Evolutionary conservation across 257 asterid genomes (phyloP).

Genomic region (Henckelia pumila): DNA sequence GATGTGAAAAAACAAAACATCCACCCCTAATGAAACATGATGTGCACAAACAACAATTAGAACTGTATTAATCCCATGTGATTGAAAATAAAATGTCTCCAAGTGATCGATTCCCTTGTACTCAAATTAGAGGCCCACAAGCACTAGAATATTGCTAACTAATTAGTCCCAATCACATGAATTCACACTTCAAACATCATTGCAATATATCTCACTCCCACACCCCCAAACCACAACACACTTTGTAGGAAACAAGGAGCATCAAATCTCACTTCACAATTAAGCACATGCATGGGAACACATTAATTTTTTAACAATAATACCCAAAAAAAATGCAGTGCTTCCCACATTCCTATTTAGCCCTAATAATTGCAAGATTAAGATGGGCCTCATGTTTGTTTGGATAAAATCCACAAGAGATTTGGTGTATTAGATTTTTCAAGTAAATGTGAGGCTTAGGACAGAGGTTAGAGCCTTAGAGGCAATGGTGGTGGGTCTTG

Average conservation of each 20-base stretch:
- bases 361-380: constrained; percentile 15
- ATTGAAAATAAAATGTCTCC: not conserved
- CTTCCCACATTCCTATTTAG: not conserved
- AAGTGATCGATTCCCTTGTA: constrained; percentile 30
- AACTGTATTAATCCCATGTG: not conserved
- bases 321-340: constrained; percentile 24
- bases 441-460: constrained; percentile 12
- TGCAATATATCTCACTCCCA: no score
- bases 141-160: constrained; percentile 18
- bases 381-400: constrained; percentile 29
- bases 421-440: constrained; percentile 7
- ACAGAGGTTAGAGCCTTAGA: not conserved
- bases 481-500: constrained; percentile 21
- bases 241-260: constrained; percentile 28
- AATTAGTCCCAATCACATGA: constrained; percentile 40
- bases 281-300: constrained; percentile 31
- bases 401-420: constrained; percentile 24
- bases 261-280: constrained; percentile 35
- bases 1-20: not conserved
- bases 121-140: constrained; percentile 39
- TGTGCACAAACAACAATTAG: not conserved
- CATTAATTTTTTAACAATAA: not conserved
- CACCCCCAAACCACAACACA: constrained; percentile 20
- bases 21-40: not conserved
- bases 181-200: constrained; percentile 4